A percentile compares a stretch with the other conserved stretches of the same genome.
These are phyloP conservation scores for Scenedesmus sp. DNA, from an alignment of 163 green algal genomes.

Conservation along the genomic window DNA sequence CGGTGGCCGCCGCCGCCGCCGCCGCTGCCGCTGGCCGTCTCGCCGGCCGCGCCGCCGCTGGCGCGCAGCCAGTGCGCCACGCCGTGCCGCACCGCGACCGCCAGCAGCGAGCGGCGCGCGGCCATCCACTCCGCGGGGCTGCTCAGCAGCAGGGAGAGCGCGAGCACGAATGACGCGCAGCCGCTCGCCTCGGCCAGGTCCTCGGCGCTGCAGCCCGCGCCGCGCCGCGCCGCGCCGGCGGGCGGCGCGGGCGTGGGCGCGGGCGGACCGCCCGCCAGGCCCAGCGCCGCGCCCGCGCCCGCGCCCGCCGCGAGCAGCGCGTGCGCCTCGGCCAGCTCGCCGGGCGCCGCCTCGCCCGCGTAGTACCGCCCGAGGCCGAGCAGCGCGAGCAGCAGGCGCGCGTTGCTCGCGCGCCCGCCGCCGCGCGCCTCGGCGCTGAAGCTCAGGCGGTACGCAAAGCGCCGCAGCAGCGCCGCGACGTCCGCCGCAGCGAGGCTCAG, in stretches of 20 bases:
- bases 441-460: conserved; percentile 49
- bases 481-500: conserved; percentile 38
- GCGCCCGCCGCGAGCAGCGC: conserved; percentile 18
- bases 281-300: neutral
- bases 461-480: conserved; percentile 51
- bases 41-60: neutral
- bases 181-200: neutral
- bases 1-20: too few species aligned
- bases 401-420: conserved; percentile 57
- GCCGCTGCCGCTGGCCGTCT: too few species aligned
- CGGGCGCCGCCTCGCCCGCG: neutral
- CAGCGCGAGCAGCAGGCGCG: conserved; percentile 53
- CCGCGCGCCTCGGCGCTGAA: conserved; percentile 59
- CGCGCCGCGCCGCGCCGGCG: neutral
- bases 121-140: conserved; percentile 23
- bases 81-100: conserved; percentile 8
- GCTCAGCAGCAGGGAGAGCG: conserved; percentile 20
- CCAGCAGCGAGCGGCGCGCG: conserved; percentile 5
- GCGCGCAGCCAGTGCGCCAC: neutral
- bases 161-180: conserved; percentile 26
- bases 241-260: neutral
- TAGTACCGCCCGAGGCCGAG: conserved; percentile 51
- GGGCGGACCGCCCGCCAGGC: neutral
- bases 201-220: neutral
- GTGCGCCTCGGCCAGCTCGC: conserved; percentile 4